Conservation (phyloP, 352 stramenopile species). For the Globisporangium radiosum region DNA sequence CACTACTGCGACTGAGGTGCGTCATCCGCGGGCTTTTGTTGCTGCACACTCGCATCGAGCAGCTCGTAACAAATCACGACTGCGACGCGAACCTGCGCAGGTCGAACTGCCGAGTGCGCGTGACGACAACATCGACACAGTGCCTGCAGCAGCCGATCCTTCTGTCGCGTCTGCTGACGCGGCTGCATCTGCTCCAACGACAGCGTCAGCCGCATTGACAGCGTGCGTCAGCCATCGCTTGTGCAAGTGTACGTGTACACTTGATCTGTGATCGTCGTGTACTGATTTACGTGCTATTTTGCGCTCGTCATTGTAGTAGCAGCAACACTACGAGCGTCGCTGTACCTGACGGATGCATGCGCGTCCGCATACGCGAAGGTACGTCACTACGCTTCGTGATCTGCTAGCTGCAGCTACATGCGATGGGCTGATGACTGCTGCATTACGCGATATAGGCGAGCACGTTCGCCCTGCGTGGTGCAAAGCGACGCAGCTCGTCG, state of each 20-base stretch:
- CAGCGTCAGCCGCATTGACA: no score
- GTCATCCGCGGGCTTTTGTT: not conserved
- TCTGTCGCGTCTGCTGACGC: no score
- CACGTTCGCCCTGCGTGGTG: constrained; percentile 48
- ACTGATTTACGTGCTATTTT: no score
- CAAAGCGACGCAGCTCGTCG: constrained; percentile 55
- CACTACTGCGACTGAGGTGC: not conserved
- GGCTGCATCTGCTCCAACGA: no score
- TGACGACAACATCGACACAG: not conserved
- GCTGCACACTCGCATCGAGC: not conserved
- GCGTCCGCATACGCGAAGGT: constrained; percentile 53
- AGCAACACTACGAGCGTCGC: not conserved
- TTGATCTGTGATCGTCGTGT: no score
- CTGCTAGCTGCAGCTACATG: not conserved
- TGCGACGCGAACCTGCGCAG: not conserved
- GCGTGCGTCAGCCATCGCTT: no score
- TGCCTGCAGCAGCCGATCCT: not conserved
- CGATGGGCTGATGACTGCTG: not conserved
- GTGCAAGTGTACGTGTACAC: no score
- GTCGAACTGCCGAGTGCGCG: no score
- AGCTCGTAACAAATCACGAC: not conserved
- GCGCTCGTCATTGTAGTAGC: no score
- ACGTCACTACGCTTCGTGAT: not conserved
- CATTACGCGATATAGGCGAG: constrained; percentile 21
- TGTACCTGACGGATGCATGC: constrained; percentile 39